Conservation (phyloP, 2,329 filamentous ascomycete species). For the Aspergillus persii region DNA sequence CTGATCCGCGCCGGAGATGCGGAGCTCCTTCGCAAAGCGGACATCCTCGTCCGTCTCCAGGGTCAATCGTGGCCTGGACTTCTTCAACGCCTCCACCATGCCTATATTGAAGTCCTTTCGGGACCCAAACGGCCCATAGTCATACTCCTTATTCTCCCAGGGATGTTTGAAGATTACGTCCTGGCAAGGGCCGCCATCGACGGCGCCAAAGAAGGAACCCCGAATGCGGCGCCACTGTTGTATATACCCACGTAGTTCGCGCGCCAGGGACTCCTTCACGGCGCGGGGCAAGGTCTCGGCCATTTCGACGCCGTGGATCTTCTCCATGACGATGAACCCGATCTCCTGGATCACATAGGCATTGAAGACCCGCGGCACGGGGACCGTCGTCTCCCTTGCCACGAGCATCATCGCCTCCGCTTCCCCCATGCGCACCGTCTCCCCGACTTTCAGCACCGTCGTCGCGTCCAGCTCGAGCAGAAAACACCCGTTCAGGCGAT, state of each 20-base stretch:
- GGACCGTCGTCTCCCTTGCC: not conserved
- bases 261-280: not conserved
- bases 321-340: conserved; percentile 18
- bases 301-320: conserved; percentile 6
- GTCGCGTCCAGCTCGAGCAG: not conserved
- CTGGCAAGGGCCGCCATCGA: conserved; percentile 14
- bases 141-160: conserved; percentile 11
- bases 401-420: conserved; percentile 11
- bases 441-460: conserved; percentile 5
- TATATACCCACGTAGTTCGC: conserved; percentile 9
- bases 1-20: not conserved
- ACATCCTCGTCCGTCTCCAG: not conserved
- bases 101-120: conserved; percentile 12
- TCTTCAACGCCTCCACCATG: conserved; percentile 20
- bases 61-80: conserved; percentile 12
- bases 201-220: conserved; percentile 12
- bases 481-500: not conserved
- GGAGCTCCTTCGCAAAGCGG: not conserved
- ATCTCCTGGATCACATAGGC: conserved; percentile 16
- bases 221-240: conserved; percentile 11
- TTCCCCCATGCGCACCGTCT: conserved; percentile 7
- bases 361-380: conserved; percentile 11
- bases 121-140: conserved; percentile 19
- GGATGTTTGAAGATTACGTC: conserved; percentile 18
- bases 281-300: not conserved